Evolutionary conservation across 129 eudicot species (phyloP).

Genomic region (Kitagawia praeruptora): DNA sequence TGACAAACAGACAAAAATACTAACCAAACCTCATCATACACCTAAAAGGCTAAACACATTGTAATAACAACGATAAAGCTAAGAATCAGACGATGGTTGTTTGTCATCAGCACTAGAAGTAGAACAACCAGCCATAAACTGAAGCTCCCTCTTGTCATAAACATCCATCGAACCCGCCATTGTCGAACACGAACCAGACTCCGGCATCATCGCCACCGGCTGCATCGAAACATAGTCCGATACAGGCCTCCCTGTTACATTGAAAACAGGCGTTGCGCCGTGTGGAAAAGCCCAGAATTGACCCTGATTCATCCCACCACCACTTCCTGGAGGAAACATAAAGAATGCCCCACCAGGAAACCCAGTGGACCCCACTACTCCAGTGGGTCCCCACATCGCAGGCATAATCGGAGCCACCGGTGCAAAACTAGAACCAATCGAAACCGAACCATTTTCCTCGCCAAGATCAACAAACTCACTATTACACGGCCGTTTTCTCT

Average conservation of each 20-base stretch:
- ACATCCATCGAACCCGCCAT: slow-evolving; percentile 43
- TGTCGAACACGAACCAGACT: slow-evolving; percentile 17
- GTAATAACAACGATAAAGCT: background rate
- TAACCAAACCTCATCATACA: background rate
- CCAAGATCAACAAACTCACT: slow-evolving; percentile 55
- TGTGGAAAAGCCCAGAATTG: slow-evolving; percentile 81
- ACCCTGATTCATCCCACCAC: slow-evolving; percentile 18
- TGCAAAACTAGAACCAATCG: slow-evolving; percentile 37
- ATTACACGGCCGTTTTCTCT: slow-evolving; percentile 43
- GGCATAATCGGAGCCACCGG: slow-evolving; percentile 59
- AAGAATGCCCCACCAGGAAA: slow-evolving; percentile 42
- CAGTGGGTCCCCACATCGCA: slow-evolving; percentile 46
- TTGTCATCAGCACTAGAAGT: slow-evolving; percentile 21
- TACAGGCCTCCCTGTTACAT: slow-evolving; percentile 43
- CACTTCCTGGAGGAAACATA: slow-evolving; percentile 39
- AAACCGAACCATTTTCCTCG: slow-evolving; percentile 7
- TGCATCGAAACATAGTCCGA: slow-evolving; percentile 34
- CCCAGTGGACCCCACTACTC: slow-evolving; percentile 16
- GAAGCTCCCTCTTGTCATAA: slow-evolving; percentile 65
- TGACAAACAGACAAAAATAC: background rate
- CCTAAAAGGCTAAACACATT: slow-evolving; percentile 12
- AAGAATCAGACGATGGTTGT: slow-evolving; percentile 30
- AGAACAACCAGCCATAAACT: slow-evolving; percentile 43
- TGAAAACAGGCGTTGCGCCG: slow-evolving; percentile 50
- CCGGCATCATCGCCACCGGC: slow-evolving; percentile 7